Conservation (phyloP, 208 protist species). For the Porcisia hertigi region DNA sequence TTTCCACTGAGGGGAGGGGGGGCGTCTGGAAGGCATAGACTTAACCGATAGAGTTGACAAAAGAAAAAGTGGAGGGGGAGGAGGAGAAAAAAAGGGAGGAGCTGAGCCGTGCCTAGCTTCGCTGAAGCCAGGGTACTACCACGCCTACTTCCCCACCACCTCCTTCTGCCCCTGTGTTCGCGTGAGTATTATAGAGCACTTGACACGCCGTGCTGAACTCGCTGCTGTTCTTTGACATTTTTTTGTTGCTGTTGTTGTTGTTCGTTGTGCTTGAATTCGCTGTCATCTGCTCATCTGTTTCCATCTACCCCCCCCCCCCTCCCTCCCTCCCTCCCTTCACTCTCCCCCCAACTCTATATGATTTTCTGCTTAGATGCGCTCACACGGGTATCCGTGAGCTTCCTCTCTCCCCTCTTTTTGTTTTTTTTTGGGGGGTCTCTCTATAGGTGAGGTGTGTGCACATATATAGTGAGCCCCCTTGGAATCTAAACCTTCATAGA, state of each 20-base stretch:
- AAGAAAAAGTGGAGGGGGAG: neutral
- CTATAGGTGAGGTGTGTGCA: too few relatives aligned
- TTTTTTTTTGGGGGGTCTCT: too few relatives aligned
- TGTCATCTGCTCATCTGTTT: constrained; percentile 4
- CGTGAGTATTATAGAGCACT: too few relatives aligned
- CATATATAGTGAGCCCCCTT: too few relatives aligned
- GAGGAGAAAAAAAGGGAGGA: too few relatives aligned
- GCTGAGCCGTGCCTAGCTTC: too few relatives aligned
- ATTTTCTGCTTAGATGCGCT: neutral
- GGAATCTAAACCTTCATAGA: too few relatives aligned
- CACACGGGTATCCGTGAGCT: neutral
- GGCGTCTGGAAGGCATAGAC: neutral
- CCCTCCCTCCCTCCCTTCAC: neutral
- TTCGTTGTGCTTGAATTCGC: neutral
- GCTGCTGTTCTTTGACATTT: too few relatives aligned
- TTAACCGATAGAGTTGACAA: neutral
- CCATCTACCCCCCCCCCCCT: neutral
- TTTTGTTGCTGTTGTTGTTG: too few relatives aligned
- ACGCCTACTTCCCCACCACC: neutral
- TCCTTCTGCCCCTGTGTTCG: neutral
- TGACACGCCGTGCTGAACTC: too few relatives aligned
- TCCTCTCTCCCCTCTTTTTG: too few relatives aligned
- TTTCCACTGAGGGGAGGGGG: neutral
- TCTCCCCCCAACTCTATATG: neutral
- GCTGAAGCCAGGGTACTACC: too few relatives aligned